Evolutionary conservation across 2,329 filamentous ascomycete species (phyloP).

Genomic region (Endothia cerciana): DNA sequence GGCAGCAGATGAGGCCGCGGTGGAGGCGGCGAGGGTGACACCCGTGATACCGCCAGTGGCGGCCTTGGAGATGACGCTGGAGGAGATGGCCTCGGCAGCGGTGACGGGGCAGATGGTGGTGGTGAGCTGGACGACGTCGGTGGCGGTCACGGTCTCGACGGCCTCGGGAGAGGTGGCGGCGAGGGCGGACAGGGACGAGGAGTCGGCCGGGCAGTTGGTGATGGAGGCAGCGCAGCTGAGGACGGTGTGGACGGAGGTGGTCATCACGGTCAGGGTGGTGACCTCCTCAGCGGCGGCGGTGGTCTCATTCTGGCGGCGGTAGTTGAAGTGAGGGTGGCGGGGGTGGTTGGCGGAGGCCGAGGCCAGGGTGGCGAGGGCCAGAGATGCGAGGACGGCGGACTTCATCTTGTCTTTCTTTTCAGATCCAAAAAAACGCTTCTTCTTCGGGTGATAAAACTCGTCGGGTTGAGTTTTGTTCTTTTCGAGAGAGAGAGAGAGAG

Average conservation of each 20-base stretch:
- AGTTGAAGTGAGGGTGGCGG: slow-evolving; percentile 40
- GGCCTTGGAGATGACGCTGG: slow-evolving; percentile 39
- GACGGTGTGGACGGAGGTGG: slow-evolving; percentile 42
- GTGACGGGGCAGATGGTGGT: slow-evolving; percentile 49
- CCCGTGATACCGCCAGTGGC: slow-evolving; percentile 41
- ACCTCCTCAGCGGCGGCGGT: slow-evolving; percentile 25
- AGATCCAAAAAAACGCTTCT: slow-evolving; percentile 13
- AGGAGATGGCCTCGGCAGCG: slow-evolving; percentile 43
- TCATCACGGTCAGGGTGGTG: slow-evolving; percentile 46
- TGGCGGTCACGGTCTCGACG: slow-evolving; percentile 41
- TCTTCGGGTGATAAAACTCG: slow-evolving; percentile 14
- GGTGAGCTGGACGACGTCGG: slow-evolving; percentile 43
- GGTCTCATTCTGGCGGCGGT: slow-evolving; percentile 36
- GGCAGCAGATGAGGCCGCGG: slow-evolving; percentile 32
- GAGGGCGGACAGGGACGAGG: slow-evolving; percentile 36
- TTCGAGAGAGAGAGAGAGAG: background rate
- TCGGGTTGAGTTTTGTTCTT: background rate
- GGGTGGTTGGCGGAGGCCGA: slow-evolving; percentile 47
- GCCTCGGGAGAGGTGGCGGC: slow-evolving; percentile 34
- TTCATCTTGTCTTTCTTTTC: slow-evolving; percentile 49
- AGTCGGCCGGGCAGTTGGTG: slow-evolving; percentile 45
- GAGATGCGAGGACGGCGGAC: slow-evolving; percentile 43
- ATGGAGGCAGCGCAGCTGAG: slow-evolving; percentile 44
- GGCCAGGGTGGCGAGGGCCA: slow-evolving; percentile 50
- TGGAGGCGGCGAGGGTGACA: slow-evolving; percentile 47